phyloP scores from a whole-genome alignment of 306 rosid genomes.

The Oxytropis ochrocephala region DNA sequence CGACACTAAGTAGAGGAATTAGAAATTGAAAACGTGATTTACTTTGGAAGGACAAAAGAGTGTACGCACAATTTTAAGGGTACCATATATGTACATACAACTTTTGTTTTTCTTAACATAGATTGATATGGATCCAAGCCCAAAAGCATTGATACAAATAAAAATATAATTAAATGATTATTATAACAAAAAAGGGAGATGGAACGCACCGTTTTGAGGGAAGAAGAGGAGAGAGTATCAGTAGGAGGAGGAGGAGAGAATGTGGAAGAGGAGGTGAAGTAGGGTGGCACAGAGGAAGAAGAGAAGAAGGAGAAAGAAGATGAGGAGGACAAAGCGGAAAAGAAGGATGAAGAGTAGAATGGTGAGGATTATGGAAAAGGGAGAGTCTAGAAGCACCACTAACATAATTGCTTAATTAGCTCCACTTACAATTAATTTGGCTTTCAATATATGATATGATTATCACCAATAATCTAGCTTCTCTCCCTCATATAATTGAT shows the following conservation, averaged over 20 bases:
- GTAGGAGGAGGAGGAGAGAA: conserved; percentile 16
- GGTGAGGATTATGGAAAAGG: conserved; percentile 45
- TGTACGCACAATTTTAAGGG: background rate
- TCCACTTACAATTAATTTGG: too few relatives aligned
- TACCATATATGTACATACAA: background rate
- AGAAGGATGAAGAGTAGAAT: conserved; percentile 41
- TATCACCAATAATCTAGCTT: background rate
- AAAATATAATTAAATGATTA: background rate
- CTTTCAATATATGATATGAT: too few relatives aligned
- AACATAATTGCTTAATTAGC: conserved; percentile 9
- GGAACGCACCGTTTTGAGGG: conserved; percentile 41
- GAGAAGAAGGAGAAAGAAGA: conserved; percentile 43
- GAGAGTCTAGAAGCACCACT: conserved; percentile 47
- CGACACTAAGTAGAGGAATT: background rate
- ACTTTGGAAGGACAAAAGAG: background rate
- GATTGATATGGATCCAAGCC: too few relatives aligned
- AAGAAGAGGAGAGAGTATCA: conserved; percentile 18
- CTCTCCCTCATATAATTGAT: background rate
- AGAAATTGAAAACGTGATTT: background rate
- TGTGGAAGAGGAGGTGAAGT: conserved; percentile 38
- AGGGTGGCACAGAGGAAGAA: conserved; percentile 45
- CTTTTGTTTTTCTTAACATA: background rate
- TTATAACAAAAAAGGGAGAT: background rate
- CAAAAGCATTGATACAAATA: background rate
- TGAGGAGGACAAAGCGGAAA: conserved; percentile 40